phyloP scores from a whole-genome alignment of 495 filamentous ascomycete species.

The Neurospora sublineolata region DNA sequence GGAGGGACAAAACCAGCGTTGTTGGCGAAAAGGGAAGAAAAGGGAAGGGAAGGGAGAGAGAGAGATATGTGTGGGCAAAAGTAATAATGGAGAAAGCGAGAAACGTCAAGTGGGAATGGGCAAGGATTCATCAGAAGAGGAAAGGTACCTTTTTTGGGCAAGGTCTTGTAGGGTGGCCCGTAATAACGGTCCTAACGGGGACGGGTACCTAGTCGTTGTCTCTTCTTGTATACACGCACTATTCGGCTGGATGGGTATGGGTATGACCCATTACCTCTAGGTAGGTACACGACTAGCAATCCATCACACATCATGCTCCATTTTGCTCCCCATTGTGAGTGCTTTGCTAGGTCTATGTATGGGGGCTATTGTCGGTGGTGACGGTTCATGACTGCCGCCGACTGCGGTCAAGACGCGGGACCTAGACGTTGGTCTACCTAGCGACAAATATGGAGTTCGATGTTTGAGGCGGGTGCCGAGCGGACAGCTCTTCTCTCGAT shows the following conservation, averaged over 20 bases:
- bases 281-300: neutral
- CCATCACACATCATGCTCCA: neutral
- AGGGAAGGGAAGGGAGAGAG: constrained; percentile 17
- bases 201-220: neutral
- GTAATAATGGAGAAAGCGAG: constrained; percentile 30
- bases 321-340: neutral
- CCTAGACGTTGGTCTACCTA: neutral
- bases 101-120: constrained; percentile 14
- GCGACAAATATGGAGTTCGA: neutral
- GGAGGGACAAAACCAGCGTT: constrained; percentile 3
- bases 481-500: neutral
- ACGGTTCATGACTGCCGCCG: neutral
- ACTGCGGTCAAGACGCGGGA: neutral
- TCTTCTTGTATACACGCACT: neutral
- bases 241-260: neutral
- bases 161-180: constrained; percentile 7
- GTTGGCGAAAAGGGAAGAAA: constrained; percentile 14
- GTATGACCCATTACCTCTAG: neutral
- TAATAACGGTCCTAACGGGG: neutral
- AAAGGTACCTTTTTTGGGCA: constrained; percentile 6
- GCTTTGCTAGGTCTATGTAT: neutral
- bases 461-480: neutral
- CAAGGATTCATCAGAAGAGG: constrained; percentile 7
- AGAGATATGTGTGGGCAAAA: constrained; percentile 20
- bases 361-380: neutral